Evolutionary conservation across 2,329 filamentous ascomycete genomes (phyloP).

Genomic region (Pseudogymnoascus sp.): DNA sequence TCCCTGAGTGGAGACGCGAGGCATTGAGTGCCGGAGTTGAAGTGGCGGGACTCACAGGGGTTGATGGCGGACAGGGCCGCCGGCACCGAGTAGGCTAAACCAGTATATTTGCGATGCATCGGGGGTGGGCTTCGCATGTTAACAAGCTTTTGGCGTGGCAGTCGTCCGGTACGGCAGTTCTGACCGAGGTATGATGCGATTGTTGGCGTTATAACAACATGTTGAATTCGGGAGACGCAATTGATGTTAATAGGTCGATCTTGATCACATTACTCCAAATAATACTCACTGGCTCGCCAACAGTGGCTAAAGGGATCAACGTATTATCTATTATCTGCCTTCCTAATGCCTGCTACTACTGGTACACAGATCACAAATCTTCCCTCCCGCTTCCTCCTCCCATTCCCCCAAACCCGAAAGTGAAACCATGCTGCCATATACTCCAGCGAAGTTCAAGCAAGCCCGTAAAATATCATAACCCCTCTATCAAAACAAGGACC

Average conservation of each 20-base stretch:
- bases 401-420: neutral
- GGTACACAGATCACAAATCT: neutral
- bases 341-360: neutral
- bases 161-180: neutral
- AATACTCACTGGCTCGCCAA: neutral
- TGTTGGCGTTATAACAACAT: no score
- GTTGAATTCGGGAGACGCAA: no score
- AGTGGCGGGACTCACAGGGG: neutral
- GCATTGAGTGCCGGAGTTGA: neutral
- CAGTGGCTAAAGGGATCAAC: neutral
- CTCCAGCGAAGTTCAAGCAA: neutral
- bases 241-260: neutral
- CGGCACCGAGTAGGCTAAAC: neutral
- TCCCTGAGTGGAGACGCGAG: neutral
- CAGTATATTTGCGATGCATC: neutral
- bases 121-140: neutral
- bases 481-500: neutral
- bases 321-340: neutral
- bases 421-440: neutral
- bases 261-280: neutral
- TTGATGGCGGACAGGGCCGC: neutral
- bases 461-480: neutral
- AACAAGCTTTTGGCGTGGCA: neutral
- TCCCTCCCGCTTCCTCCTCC: neutral
- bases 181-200: neutral